Conservation (phyloP, 2,329 filamentous ascomycete genomes). For the Epichloe aotearoae region DNA sequence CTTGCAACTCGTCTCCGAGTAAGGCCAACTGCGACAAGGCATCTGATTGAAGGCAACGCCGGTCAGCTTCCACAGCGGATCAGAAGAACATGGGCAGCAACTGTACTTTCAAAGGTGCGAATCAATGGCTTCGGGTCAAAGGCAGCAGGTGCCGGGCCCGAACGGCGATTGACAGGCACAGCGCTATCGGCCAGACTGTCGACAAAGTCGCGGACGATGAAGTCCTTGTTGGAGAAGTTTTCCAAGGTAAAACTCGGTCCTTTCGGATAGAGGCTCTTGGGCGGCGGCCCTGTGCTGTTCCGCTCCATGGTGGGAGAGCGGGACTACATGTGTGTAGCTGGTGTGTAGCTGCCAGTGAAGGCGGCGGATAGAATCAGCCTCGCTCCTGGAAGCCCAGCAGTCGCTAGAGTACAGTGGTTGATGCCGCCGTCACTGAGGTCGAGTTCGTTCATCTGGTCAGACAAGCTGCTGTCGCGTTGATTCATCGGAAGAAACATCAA, state of each 20-base stretch:
- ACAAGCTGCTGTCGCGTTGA: neutral
- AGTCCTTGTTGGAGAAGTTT: constrained; percentile 80
- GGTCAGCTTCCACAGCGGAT: neutral
- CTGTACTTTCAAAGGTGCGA: constrained; percentile 71
- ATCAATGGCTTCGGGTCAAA: constrained; percentile 98
- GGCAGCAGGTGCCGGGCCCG: constrained; percentile 45
- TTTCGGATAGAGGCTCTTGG: constrained; percentile 59
- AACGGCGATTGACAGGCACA: constrained; percentile 66
- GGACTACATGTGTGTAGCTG: constrained; percentile 19
- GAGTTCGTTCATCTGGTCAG: neutral
- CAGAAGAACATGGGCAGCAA: neutral
- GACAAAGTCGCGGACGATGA: constrained; percentile 96
- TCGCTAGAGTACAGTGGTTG: neutral
- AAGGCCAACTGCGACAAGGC: constrained; percentile 54
- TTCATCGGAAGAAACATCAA: neutral
- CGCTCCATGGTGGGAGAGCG: constrained; percentile 26
- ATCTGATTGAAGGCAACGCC: constrained; percentile 25
- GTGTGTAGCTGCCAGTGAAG: constrained; percentile 7
- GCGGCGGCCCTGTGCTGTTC: constrained; percentile 26
- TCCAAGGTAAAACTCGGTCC: constrained; percentile 78
- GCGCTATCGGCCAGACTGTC: constrained; percentile 82
- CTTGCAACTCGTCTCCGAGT: constrained; percentile 73
- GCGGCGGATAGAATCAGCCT: neutral
- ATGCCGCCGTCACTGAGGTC: neutral
- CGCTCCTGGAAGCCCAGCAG: neutral